Base-by-base conservation (phyloP, 331 rosid species). In the Cydonia oblonga region DNA sequence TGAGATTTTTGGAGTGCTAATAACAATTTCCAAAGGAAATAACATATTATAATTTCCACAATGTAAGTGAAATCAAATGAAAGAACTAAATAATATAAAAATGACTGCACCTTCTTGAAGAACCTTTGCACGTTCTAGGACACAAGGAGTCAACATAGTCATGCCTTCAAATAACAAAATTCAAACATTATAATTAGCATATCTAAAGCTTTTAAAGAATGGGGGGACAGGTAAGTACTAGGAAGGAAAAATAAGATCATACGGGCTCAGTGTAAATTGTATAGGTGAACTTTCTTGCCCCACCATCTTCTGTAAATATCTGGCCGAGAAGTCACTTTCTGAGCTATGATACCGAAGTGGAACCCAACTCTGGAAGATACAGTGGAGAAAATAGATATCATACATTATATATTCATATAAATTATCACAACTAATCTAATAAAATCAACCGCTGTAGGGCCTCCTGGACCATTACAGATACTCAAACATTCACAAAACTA, bases 281-380 rank as follows among this genome's bases (percentile, higher is more conserved):
- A 93, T 75, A 16, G 91, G 88, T 71, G 89, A 66, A 79, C 54
- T 77, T 65, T 88, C 89, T 68, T 80, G 88, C 22, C 64, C 81
- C 75, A 68, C 80, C 96, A 93, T 89, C 81, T 81, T 89, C 83
- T 68, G 80, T 74, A 85, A 72, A 84, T 89, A 91, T 84, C 75
- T 80, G 75, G 87, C 73, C 4, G 96, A 86, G 56, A 81, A 76
- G 76, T 89, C 97, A 89, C 91, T 86, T 71, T 85, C 84, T 59
- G 87, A 76, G 74, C 88, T 79, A 85, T 91, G 96, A 80, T 87
- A 91, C 88, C 84, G 83, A 52, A 89, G 98, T 70, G 97, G 85
- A 86, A 91, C 76, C 96, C 92, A 93, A 33, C 68, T 16, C 98
- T 93, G 79, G 70, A 81, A 66, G 79, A 63, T n/a, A n/a, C 19